phyloP scores from a whole-genome alignment of 768 basidiomycete species.

The Rhodotorula paludigena region DNA sequence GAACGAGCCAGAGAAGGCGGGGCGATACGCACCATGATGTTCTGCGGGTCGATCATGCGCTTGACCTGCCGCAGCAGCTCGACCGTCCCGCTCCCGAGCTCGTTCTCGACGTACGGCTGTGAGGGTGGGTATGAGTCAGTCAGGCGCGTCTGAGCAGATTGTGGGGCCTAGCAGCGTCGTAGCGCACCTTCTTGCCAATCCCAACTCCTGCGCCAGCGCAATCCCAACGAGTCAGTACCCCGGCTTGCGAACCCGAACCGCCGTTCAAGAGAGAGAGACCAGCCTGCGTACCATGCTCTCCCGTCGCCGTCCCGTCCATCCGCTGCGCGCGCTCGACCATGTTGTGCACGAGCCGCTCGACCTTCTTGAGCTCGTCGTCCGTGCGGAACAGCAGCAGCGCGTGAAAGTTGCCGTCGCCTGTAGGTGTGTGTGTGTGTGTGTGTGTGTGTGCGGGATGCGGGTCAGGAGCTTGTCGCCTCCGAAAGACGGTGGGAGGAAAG shows the following conservation, averaged over 20 bases:
- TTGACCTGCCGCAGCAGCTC: conserved; percentile 80
- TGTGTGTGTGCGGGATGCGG: background rate
- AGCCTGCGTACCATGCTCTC: conserved; percentile 45
- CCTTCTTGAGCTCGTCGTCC: conserved; percentile 39
- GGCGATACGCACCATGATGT: conserved; percentile 54
- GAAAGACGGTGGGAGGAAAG: background rate
- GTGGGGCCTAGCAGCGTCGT: too few species aligned
- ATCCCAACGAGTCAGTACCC: background rate
- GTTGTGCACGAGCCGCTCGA: conserved; percentile 38
- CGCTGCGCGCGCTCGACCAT: conserved; percentile 50
- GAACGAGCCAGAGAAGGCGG: background rate
- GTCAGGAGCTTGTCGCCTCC: too few species aligned
- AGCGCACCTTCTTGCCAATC: conserved; percentile 22
- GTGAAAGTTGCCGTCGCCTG: conserved; percentile 29
- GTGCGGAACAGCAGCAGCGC: conserved; percentile 47
- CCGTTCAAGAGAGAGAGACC: too few species aligned
- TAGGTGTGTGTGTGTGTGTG: background rate
- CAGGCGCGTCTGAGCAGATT: conserved; percentile 1
- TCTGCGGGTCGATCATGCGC: conserved; percentile 67
- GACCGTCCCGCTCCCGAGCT: conserved; percentile 77
- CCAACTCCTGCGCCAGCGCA: background rate
- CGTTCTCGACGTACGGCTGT: conserved; percentile 64
- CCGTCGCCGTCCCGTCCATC: conserved; percentile 51
- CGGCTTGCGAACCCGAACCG: conserved; percentile 5
- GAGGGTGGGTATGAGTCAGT: background rate